Conservation (phyloP, 805 yeast species). For the Monosporozyma yasuniensis region DNA sequence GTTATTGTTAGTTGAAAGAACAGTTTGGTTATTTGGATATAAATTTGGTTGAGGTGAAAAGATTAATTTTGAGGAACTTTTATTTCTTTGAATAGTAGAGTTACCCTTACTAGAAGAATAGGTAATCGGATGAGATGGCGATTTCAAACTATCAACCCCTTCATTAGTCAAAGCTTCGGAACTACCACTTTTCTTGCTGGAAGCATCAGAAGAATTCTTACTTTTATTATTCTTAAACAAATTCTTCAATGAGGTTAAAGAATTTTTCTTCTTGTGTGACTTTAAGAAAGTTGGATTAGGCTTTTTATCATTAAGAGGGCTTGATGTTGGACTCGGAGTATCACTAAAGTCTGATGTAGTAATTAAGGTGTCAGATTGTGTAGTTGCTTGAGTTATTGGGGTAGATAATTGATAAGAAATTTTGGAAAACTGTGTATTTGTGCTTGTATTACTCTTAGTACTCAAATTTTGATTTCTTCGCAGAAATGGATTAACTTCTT, state of each 20-base stretch:
- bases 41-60: slow-evolving; percentile 16
- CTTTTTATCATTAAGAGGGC: neutral
- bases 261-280: slow-evolving; percentile 23
- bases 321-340: neutral
- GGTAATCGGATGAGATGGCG: neutral
- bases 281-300: slow-evolving; percentile 9
- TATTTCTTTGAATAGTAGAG: neutral
- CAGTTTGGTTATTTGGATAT: neutral
- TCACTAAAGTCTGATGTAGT: neutral
- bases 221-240: slow-evolving; percentile 26
- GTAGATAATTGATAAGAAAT: slow-evolving; percentile 6
- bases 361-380: neutral
- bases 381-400: neutral
- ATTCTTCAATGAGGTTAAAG: slow-evolving; percentile 25
- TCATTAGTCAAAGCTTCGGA: neutral
- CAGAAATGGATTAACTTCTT: neutral
- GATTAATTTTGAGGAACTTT: slow-evolving; percentile 6
- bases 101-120: neutral
- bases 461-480: slow-evolving; percentile 3
- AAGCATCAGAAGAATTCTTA: neutral
- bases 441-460: slow-evolving; percentile 9
- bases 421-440: slow-evolving; percentile 10
- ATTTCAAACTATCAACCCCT: neutral
- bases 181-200: neutral
- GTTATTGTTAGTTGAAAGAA: neutral